Base-by-base conservation (phyloP, 257 asterid genomes). In the Solanum tarapatanum region DNA sequence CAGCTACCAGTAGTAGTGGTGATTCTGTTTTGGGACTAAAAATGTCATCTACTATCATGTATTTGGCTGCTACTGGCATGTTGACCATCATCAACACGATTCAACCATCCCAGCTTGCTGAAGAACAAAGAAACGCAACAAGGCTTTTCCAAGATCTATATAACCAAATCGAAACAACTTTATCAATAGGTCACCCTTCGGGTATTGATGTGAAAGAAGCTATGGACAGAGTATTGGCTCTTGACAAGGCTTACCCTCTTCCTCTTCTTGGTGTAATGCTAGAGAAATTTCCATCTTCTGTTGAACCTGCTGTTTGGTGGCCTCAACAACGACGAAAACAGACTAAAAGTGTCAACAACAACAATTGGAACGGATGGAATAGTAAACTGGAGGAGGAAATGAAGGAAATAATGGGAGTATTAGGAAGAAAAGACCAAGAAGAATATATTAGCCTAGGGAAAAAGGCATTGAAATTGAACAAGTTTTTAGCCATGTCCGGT, bases 81-180 rank as follows among this genome's bases (percentile, higher is more conserved):
- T 26, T 91, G 35, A 12, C 48, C 3, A 62, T 91, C 11, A 84
- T 89, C 70, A 92, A 90, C 62, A 88, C 93, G 32, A 92, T 94
- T 66, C 98, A 96, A 84, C 96, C 98, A 2, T 94, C 96, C 32
- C 98, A 96, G 86, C 93, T 94, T 0, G 96, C 94, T 1, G 98
- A 96, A 77, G 99, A 96, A 58, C 99, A 96, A 26, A 45, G 98
- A 41, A 96, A 93, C 69, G 98, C 97, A 0, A 68, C 85, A 3
- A 92, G 98, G 89, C 88, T 94, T 48, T 94, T 96, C 89, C 88
- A 90, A 85, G 95, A 94, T 84, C 91, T 94, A 9, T 89, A 87
- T 8, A 90, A 85, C 26, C 94, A 93, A 55, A 91, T 96, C 8
- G 84, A 89, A 88, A 93, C 94, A 9, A 86, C 85, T 5, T 6